phyloP scores from a whole-genome alignment of 2,329 filamentous ascomycete genomes.

The Colletotrichum sp. region DNA sequence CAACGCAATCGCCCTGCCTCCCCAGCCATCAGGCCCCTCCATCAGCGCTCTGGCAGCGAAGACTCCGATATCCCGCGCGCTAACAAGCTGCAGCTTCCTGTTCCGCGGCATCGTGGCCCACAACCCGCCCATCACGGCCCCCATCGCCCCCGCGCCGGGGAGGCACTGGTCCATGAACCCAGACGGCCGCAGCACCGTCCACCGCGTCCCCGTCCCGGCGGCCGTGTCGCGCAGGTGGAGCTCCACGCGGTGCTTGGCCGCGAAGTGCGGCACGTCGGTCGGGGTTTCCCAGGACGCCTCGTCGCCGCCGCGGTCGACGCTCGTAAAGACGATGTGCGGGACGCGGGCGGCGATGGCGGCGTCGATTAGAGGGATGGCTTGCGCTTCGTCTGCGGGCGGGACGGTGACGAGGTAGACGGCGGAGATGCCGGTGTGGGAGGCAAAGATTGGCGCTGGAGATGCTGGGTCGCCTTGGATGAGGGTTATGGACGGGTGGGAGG shows the following conservation, averaged over 20 bases:
- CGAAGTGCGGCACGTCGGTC: conserved; percentile 26
- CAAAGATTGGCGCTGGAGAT: conserved; percentile 22
- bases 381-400: conserved; percentile 27
- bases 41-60: conserved; percentile 13
- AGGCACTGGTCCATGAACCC: conserved; percentile 33
- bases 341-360: conserved; percentile 16
- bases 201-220: conserved; percentile 1
- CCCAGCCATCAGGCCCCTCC: conserved; percentile 11
- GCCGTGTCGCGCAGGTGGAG: conserved; percentile 8
- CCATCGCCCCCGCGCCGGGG: conserved; percentile 23
- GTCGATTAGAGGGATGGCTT: conserved; percentile 28
- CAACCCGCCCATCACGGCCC: conserved; percentile 27
- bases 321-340: conserved; percentile 34
- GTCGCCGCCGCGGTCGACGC: conserved; percentile 28
- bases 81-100: conserved; percentile 29
- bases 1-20: conserved; percentile 5
- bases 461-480: conserved; percentile 18
- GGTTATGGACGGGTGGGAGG: not conserved
- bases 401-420: conserved; percentile 32
- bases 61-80: conserved; percentile 28
- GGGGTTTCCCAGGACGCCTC: conserved; percentile 21
- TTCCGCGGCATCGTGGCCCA: conserved; percentile 27
- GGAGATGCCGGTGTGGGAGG: conserved; percentile 18
- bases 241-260: conserved; percentile 24
- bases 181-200: conserved; percentile 29